Evolutionary conservation across 2,329 filamentous ascomycete species (phyloP).

Genomic region (Blumeriella jaapii): DNA sequence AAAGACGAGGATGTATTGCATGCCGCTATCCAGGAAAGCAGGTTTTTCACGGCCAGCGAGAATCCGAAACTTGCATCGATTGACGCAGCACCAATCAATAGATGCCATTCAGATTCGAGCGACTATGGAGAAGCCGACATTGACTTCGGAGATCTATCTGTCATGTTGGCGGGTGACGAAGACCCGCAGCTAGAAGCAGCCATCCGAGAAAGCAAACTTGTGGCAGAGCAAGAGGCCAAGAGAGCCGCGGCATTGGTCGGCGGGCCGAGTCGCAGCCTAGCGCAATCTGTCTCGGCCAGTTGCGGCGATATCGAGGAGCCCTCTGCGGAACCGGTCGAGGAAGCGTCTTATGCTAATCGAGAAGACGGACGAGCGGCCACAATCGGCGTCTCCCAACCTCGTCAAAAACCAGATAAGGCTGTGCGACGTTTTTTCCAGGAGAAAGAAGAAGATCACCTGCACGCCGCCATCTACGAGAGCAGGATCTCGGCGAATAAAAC

Average conservation of each 20-base stretch:
- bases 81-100: neutral
- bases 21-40: constrained; percentile 17
- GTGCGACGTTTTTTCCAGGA: constrained; percentile 21
- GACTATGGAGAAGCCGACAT: constrained; percentile 2
- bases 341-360: neutral
- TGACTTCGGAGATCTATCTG: neutral
- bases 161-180: constrained; percentile 24
- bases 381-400: no score
- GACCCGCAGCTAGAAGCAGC: constrained; percentile 14
- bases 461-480: constrained; percentile 3
- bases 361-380: no score
- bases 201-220: constrained; percentile 8
- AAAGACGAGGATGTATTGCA: constrained; percentile 20
- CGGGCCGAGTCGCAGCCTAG: neutral
- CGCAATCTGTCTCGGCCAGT: neutral
- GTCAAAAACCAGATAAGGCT: no score
- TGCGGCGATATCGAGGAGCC: neutral
- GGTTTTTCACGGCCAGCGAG: neutral
- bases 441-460: constrained; percentile 20
- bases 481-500: no score
- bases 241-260: neutral
- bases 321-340: neutral
- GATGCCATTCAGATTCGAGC: constrained; percentile 1
- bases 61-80: neutral
- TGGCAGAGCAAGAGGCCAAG: neutral